Conservation (phyloP, 2,329 filamentous ascomycete genomes). For the Trichoderma simmonsii region DNA sequence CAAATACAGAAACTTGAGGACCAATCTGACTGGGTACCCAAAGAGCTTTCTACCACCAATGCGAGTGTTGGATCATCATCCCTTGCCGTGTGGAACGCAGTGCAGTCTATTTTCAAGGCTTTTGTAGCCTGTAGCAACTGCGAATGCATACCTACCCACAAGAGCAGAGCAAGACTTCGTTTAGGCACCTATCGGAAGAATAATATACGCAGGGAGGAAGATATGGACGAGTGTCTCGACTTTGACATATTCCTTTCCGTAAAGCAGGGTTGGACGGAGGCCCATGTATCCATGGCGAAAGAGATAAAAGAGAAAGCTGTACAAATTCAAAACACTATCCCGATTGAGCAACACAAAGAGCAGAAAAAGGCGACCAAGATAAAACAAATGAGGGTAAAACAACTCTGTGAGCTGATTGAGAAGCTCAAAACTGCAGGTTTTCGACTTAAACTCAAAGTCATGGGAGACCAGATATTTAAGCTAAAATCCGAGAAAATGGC, state of each 20-base stretch:
- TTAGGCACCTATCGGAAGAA: not conserved
- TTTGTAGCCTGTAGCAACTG: not conserved
- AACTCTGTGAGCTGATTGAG: not conserved
- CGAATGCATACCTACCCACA: not conserved
- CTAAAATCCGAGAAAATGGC: not conserved
- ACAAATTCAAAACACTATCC: not conserved
- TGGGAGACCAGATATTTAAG: not conserved
- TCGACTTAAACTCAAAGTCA: not conserved
- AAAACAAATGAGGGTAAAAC: not conserved
- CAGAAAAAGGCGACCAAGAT: not conserved
- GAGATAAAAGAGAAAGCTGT: not conserved
- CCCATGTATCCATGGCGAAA: not conserved
- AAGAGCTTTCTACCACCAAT: not conserved
- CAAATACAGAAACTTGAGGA: not conserved
- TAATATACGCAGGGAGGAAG: not conserved
- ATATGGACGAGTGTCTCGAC: not conserved
- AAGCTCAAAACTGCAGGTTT: not conserved
- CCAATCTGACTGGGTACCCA: not conserved
- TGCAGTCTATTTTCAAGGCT: not conserved
- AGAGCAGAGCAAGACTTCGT: not conserved
- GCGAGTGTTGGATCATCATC: not conserved
- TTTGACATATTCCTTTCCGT: not conserved
- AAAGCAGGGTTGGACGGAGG: not conserved
- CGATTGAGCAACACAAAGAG: no score
- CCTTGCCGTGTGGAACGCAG: not conserved